Evolutionary conservation across 108 stramenopile genomes (phyloP).

Genomic region (Pseudonitzschia multistriata): DNA sequence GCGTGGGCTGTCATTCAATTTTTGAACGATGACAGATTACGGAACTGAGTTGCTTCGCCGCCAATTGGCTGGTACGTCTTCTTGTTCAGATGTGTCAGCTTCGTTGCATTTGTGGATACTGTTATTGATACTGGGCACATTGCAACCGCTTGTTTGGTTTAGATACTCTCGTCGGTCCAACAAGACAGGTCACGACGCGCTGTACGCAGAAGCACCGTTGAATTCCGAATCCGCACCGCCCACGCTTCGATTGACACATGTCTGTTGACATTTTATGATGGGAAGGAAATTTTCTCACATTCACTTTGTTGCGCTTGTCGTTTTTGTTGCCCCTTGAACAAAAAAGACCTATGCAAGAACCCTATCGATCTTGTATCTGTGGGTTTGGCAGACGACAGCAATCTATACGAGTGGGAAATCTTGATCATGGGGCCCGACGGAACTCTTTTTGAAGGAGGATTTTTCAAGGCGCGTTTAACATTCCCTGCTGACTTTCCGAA

Average conservation of each 20-base stretch:
- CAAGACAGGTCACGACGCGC: too few species aligned
- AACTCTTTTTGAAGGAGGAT: conserved; percentile 93
- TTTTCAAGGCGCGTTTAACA: conserved; percentile 92
- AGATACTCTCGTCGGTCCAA: too few species aligned
- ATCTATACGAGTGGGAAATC: conserved; percentile 95
- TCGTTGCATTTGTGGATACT: too few species aligned
- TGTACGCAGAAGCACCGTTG: too few species aligned
- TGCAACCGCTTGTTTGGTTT: too few species aligned
- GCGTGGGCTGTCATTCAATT: not conserved
- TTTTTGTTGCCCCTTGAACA: not conserved
- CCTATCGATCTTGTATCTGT: conserved; percentile 90
- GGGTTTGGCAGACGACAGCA: conserved; percentile 79
- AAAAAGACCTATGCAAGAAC: conserved; percentile 79
- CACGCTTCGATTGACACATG: not conserved
- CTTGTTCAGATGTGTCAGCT: too few species aligned
- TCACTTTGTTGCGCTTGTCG: too few species aligned
- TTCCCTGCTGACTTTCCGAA: conserved; percentile 98
- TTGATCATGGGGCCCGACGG: conserved; percentile 93
- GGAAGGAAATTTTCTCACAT: too few species aligned
- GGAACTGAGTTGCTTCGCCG: conserved; percentile 78
- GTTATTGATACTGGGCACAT: too few species aligned
- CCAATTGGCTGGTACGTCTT: conserved; percentile 76
- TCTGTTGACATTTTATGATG: not conserved
- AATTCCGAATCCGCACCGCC: too few species aligned
- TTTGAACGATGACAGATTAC: conserved; percentile 67